phyloP scores from a whole-genome alignment of 257 asterid genomes.

The Rhazya stricta region DNA sequence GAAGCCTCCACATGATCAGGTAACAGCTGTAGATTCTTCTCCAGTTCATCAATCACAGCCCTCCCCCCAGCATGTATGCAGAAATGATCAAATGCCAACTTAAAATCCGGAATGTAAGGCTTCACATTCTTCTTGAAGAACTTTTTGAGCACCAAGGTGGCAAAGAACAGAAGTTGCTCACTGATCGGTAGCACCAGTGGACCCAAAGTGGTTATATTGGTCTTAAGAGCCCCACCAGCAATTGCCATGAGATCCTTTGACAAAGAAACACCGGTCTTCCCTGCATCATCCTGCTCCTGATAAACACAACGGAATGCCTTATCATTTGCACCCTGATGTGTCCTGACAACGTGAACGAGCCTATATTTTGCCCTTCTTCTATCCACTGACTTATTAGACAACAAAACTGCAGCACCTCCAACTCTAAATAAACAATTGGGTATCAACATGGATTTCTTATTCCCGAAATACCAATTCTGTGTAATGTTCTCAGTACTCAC shows the following conservation, averaged over 20 bases:
- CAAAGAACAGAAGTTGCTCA: slow-evolving; percentile 65
- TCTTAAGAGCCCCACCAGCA: slow-evolving; percentile 71
- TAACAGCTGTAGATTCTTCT: slow-evolving; percentile 62
- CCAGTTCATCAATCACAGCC: slow-evolving; percentile 80
- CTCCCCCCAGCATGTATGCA: slow-evolving; percentile 84
- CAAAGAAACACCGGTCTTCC: slow-evolving; percentile 62
- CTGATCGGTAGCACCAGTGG: slow-evolving; percentile 75
- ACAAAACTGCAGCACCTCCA: slow-evolving; percentile 58
- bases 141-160: slow-evolving; percentile 52
- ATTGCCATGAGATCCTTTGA: slow-evolving; percentile 84
- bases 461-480: slow-evolving; percentile 77
- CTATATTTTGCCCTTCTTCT: slow-evolving; percentile 56
- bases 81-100: slow-evolving; percentile 79
- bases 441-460: slow-evolving; percentile 67
- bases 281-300: slow-evolving; percentile 56
- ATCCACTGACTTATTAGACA: slow-evolving; percentile 55
- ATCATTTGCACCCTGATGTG: slow-evolving; percentile 72
- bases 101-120: slow-evolving; percentile 74
- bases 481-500: slow-evolving; percentile 73
- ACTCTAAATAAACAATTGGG: slow-evolving; percentile 76
- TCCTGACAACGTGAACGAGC: slow-evolving; percentile 71
- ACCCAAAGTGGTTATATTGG: slow-evolving; percentile 68
- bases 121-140: slow-evolving; percentile 50
- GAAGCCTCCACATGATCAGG: slow-evolving; percentile 73
- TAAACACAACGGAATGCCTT: slow-evolving; percentile 67